These are phyloP conservation scores for Phanerochaete carnosa DNA, from an alignment of 768 basidiomycete genomes.

Conservation along the genomic window DNA sequence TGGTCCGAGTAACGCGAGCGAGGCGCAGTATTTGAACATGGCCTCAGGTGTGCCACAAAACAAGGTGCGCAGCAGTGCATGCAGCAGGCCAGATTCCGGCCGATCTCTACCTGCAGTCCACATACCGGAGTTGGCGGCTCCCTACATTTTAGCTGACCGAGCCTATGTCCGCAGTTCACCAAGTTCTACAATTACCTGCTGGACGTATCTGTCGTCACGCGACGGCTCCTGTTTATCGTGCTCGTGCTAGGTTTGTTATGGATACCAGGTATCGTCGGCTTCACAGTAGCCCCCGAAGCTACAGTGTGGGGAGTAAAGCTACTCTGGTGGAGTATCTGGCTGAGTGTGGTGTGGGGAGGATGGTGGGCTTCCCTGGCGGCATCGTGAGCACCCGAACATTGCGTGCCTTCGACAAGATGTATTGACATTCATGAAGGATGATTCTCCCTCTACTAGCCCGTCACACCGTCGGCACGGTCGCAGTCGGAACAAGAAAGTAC, in stretches of 20 bases:
- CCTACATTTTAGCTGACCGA: background rate
- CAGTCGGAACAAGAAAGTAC: constrained; percentile 68
- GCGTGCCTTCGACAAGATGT: background rate
- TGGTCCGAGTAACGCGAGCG: constrained; percentile 49
- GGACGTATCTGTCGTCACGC: constrained; percentile 71
- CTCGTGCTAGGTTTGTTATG: constrained; percentile 65
- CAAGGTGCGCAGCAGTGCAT: constrained; percentile 35
- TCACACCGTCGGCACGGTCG: constrained; percentile 68
- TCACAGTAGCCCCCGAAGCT: constrained; percentile 50
- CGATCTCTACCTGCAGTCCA: too few species aligned
- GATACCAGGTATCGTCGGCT: constrained; percentile 72
- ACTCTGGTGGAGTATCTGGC: constrained; percentile 84
- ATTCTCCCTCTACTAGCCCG: constrained; percentile 52
- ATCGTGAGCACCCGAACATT: constrained; percentile 40
- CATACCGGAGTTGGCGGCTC: too few species aligned
- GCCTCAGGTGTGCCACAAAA: constrained; percentile 61
- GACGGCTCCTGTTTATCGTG: constrained; percentile 78
- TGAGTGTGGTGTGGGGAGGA: constrained; percentile 74
- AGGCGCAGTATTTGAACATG: constrained; percentile 51
- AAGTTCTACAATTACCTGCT: constrained; percentile 72
- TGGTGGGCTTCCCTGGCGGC: constrained; percentile 78
- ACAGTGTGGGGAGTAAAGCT: constrained; percentile 53
- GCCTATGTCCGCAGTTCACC: constrained; percentile 38
- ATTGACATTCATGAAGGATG: constrained; percentile 15
- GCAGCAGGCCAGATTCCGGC: background rate